A percentile compares a stretch with the other conserved stretches of the same genome.
Evolutionary conservation across 768 basidiomycete species (phyloP).

Genomic region (Leccinum subgranulosum): DNA sequence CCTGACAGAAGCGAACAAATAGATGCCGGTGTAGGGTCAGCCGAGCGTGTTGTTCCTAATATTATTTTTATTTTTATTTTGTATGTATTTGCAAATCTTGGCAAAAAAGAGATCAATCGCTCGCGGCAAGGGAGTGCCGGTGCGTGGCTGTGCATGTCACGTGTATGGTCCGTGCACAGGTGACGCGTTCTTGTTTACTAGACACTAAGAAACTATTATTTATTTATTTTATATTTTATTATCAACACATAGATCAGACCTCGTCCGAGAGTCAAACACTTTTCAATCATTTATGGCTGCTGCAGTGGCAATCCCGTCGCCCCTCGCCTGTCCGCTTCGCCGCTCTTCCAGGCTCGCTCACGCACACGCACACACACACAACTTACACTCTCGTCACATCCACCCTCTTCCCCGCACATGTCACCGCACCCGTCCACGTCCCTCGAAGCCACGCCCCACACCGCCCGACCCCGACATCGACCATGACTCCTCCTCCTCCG

Average conservation of each 20-base stretch:
- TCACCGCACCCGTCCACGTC: constrained; percentile 17
- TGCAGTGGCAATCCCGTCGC: constrained; percentile 21
- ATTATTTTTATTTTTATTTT: no score
- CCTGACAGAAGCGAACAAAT: no score
- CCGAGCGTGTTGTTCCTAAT: no score
- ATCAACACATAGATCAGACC: constrained; percentile 7
- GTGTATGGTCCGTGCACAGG: constrained; percentile 28
- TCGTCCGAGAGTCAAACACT: constrained; percentile 6
- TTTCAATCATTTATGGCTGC: constrained; percentile 25
- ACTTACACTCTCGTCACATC: background rate
- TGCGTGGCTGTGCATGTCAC: constrained; percentile 8
- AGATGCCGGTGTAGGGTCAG: no score
- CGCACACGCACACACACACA: background rate
- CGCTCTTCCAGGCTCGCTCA: constrained; percentile 28
- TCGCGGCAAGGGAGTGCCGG: no score
- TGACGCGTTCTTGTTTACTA: constrained; percentile 14
- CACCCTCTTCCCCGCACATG: constrained; percentile 29
- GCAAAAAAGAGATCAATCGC: no score
- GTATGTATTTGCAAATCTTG: no score
- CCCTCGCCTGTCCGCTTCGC: constrained; percentile 28
- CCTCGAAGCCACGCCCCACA: background rate
- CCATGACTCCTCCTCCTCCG: constrained; percentile 17
- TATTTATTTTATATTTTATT: background rate
- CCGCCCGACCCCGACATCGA: constrained; percentile 15
- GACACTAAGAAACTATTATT: background rate